These are phyloP conservation scores for Triticum monococcum DNA, from an alignment of 176 grass and related monocot genomes.

Conservation along the genomic window DNA sequence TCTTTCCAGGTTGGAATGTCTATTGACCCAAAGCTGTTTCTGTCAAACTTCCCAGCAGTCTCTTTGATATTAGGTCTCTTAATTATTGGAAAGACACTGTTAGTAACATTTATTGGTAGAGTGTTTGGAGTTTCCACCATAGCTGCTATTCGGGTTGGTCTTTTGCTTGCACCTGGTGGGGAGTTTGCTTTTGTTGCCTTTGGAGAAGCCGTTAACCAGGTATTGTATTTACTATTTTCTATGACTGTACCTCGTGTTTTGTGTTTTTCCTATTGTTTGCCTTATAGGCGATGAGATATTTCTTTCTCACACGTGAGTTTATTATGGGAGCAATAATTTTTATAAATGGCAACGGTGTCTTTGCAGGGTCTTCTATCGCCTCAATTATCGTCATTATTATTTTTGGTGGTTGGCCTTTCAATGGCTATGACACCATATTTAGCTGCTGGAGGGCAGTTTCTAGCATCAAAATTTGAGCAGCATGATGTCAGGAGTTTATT, in stretches of 20 bases:
- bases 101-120: constrained; percentile 88
- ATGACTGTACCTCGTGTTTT: constrained; percentile 13
- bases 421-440: constrained; percentile 97
- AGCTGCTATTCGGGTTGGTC: constrained; percentile 79
- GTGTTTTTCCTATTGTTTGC: constrained; percentile 14
- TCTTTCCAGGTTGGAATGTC: constrained; percentile 98
- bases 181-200: constrained; percentile 99
- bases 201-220: constrained; percentile 98
- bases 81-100: constrained; percentile 79
- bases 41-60: constrained; percentile 87
- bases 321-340: constrained; percentile 18
- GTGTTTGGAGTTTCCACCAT: constrained; percentile 94
- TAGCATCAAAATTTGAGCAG: constrained; percentile 98
- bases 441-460: constrained; percentile 86
- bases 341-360: neutral
- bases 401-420: constrained; percentile 96
- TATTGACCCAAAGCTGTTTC: constrained; percentile 86
- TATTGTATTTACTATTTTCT: constrained; percentile 31
- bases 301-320: neutral
- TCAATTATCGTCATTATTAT: constrained; percentile 85
- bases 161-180: constrained; percentile 96
- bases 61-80: constrained; percentile 59
- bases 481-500: constrained; percentile 96
- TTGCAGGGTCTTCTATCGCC: constrained; percentile 87
- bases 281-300: constrained; percentile 1